These are phyloP conservation scores for Hortiboletus flavorubellus DNA, from an alignment of 768 basidiomycete genomes.

Conservation along the genomic window DNA sequence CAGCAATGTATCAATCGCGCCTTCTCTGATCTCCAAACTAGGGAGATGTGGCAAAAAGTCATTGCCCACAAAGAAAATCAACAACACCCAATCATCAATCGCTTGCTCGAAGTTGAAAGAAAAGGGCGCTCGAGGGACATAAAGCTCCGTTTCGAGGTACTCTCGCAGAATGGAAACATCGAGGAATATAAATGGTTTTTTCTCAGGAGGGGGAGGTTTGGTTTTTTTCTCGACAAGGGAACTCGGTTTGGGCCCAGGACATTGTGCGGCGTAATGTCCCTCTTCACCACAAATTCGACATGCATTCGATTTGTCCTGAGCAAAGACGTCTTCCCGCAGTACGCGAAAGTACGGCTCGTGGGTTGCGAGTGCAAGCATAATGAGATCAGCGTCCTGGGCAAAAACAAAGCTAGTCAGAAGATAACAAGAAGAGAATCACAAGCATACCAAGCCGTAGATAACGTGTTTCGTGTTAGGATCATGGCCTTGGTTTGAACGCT, in stretches of 20 bases:
- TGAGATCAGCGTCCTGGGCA: slow-evolving; percentile 91
- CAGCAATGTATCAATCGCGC: slow-evolving; percentile 95
- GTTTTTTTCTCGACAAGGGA: slow-evolving; percentile 34
- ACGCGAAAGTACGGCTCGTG: slow-evolving; percentile 99
- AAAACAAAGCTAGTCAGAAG: slow-evolving; percentile 9
- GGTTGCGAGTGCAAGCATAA: slow-evolving; percentile 97
- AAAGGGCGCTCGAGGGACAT: slow-evolving; percentile 72
- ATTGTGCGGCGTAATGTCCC: slow-evolving; percentile 94
- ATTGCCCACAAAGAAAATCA: slow-evolving; percentile 99
- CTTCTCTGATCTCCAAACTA: slow-evolving; percentile 97
- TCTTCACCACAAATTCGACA: slow-evolving; percentile 94
- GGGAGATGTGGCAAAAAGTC: slow-evolving; percentile 97
- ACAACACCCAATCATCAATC: slow-evolving; percentile 99
- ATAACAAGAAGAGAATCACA: background rate
- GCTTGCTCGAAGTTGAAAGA: slow-evolving; percentile 93
- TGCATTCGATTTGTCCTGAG: slow-evolving; percentile 70
- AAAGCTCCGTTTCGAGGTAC: slow-evolving; percentile 95
- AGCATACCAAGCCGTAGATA: slow-evolving; percentile 89
- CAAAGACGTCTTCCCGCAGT: slow-evolving; percentile 96
- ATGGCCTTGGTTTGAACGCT: slow-evolving; percentile 82
- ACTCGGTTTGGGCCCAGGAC: slow-evolving; percentile 76
- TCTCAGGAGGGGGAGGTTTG: slow-evolving; percentile 54
- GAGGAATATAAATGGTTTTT: slow-evolving; percentile 98
- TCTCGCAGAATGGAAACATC: slow-evolving; percentile 95
- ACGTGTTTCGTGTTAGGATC: slow-evolving; percentile 95